phyloP scores from a whole-genome alignment of 305 asterid species.

The Fraxinus albicans region DNA sequence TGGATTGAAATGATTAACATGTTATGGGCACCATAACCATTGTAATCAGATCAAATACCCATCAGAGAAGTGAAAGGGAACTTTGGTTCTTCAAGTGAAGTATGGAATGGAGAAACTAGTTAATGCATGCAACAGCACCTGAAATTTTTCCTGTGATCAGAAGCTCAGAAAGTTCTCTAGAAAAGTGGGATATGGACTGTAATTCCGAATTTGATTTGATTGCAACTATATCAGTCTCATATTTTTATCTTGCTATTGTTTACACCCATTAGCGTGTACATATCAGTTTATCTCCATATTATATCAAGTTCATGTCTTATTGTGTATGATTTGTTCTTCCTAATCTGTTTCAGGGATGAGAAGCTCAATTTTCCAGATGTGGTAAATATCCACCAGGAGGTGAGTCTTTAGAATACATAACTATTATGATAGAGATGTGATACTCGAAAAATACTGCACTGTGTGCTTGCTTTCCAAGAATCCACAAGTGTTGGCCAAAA shows the following conservation, averaged over 20 bases:
- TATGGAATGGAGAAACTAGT: not conserved
- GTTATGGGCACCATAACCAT: not conserved
- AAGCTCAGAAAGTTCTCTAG: not conserved
- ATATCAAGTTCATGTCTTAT: not conserved
- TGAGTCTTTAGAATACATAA: conserved; percentile 25
- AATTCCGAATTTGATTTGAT: not conserved
- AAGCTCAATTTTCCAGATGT: conserved; percentile 64
- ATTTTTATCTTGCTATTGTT: not conserved
- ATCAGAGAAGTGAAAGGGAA: not conserved
- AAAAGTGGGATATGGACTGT: not conserved
- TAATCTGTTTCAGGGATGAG: conserved; percentile 58
- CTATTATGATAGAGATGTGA: not conserved
- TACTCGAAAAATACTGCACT: not conserved
- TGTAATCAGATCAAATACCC: not conserved
- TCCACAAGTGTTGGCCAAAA: not conserved
- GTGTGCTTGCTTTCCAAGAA: not conserved
- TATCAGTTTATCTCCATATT: not conserved
- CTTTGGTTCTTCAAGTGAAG: not conserved
- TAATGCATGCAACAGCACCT: not conserved
- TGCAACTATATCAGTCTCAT: not conserved
- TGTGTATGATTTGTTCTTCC: conserved; percentile 9
- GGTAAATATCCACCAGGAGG: conserved; percentile 68
- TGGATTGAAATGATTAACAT: not conserved
- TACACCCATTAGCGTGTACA: not conserved
- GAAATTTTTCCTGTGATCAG: not conserved